A percentile compares a stretch with the other conserved stretches of the same genome.
Evolutionary conservation across 257 asterid genomes (phyloP).

Genomic region (Haberlea rhodopensis): DNA sequence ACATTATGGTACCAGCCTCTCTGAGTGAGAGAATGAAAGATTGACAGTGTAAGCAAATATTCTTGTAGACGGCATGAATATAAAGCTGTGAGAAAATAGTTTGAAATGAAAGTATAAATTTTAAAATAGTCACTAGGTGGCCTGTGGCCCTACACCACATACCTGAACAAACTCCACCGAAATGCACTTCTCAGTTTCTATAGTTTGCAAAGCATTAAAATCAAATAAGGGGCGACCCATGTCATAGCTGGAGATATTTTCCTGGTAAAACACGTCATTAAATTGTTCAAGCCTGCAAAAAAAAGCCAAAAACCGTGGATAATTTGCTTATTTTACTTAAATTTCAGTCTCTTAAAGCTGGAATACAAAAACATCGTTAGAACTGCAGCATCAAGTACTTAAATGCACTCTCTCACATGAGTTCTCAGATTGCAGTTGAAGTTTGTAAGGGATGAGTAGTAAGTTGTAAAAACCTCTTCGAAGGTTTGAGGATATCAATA

Average conservation of each 20-base stretch:
- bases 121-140: background rate
- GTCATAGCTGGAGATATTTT: conserved; percentile 50
- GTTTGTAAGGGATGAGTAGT: background rate
- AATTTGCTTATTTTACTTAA: conserved; percentile 2
- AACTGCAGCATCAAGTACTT: conserved; percentile 2
- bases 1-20: conserved; percentile 86
- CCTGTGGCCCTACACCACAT: conserved; percentile 15
- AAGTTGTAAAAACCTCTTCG: conserved; percentile 2
- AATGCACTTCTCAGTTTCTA: conserved; percentile 49
- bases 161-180: conserved; percentile 64
- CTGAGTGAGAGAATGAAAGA: conserved; percentile 33
- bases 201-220: conserved; percentile 44
- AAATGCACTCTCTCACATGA: background rate
- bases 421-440: conserved; percentile 10
- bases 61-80: background rate
- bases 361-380: conserved; percentile 5
- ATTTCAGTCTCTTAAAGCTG: conserved; percentile 15
- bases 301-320: background rate
- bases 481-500: background rate
- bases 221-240: conserved; percentile 62
- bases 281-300: conserved; percentile 84
- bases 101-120: background rate
- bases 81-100: background rate
- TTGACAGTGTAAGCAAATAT: background rate
- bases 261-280: conserved; percentile 78